Evolutionary conservation across 2,329 filamentous ascomycete species (phyloP), one percentile per base, ranked within the genome.

Genomic region (Tympanopsis confertula): DNA sequence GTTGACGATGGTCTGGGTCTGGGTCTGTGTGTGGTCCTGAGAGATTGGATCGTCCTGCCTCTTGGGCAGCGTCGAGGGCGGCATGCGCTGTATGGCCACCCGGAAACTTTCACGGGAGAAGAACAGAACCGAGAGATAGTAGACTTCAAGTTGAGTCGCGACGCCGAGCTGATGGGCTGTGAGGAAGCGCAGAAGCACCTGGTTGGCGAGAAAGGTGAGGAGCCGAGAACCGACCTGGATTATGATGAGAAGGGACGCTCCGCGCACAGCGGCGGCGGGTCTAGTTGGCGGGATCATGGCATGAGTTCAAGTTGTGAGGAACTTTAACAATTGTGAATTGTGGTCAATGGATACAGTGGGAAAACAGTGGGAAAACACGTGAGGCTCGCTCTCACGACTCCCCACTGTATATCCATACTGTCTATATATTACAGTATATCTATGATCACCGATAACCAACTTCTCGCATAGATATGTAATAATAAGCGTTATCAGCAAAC

Each of bases 51-150:
- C 40, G 12, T 24, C 37, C 10, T 41, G 41, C 4, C 44, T 41
- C 4, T 46, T 47, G n/a, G 29, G 20, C 39, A 29, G 45, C 45
- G 38, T 36, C 39, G 13, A 44, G 45, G n/a, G 58, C 53, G n/a
- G 58, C 47, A 13, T 65, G 62, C 47, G 73, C 59, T 96, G 89
- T 24, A 94, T 75, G 19, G 89, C 87, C n/a, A 94, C 82, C 13
- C 91, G 81, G 36, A 96, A 64, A 50, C 83, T 89, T 60, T 98
- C 91, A 28, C 91, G 74, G 0, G 91, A 83, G 52, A 98, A 96
- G 58, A 94, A 95, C 1, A 98, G 70, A n/a, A 93, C 80, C 0
- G 87, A 86, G 33, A 94, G 82, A 42, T 89, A 88, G 57, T 88
- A 95, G 1, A 96, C 77, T 50, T 98, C 91, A 3, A 98, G 71